These are phyloP conservation scores for Radiomyces spectabilis DNA, from an alignment of 192 early-diverging fungal genomes.

Conservation along the genomic window DNA sequence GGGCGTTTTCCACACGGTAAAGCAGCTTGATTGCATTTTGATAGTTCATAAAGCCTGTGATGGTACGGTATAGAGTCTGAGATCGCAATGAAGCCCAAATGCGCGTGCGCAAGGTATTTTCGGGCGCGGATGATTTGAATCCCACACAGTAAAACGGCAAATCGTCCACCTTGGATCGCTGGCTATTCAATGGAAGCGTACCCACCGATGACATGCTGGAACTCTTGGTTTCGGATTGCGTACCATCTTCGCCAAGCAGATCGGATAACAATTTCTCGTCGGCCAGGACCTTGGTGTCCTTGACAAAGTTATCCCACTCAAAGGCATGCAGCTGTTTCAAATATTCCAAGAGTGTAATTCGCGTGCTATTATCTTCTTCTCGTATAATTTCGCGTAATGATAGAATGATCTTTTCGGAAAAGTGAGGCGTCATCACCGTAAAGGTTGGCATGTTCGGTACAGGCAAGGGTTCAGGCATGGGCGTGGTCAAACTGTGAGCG, in stretches of 20 bases:
- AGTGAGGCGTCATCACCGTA: slow-evolving; percentile 79
- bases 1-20: slow-evolving; percentile 75
- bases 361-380: slow-evolving; percentile 73
- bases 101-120: slow-evolving; percentile 77
- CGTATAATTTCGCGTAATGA: slow-evolving; percentile 78
- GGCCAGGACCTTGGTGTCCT: slow-evolving; percentile 74
- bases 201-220: not conserved
- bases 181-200: not conserved
- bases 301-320: slow-evolving; percentile 90
- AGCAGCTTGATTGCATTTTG: slow-evolving; percentile 76
- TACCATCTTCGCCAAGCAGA: slow-evolving; percentile 5
- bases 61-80: slow-evolving; percentile 81
- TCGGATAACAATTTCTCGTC: slow-evolving; percentile 45
- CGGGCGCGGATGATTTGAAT: slow-evolving; percentile 73
- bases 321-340: slow-evolving; percentile 69
- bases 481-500: slow-evolving; percentile 74
- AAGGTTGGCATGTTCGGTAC: slow-evolving; percentile 82
- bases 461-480: slow-evolving; percentile 72
- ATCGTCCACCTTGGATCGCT: slow-evolving; percentile 57
- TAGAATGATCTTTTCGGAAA: slow-evolving; percentile 78
- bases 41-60: slow-evolving; percentile 87
- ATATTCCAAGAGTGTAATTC: slow-evolving; percentile 76
- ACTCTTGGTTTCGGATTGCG: too few relatives aligned
- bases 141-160: slow-evolving; percentile 74
- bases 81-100: slow-evolving; percentile 86